A percentile compares a stretch with the other conserved stretches of the same genome.
Conservation (phyloP, 306 rosid species). For the Urtica urens region DNA sequence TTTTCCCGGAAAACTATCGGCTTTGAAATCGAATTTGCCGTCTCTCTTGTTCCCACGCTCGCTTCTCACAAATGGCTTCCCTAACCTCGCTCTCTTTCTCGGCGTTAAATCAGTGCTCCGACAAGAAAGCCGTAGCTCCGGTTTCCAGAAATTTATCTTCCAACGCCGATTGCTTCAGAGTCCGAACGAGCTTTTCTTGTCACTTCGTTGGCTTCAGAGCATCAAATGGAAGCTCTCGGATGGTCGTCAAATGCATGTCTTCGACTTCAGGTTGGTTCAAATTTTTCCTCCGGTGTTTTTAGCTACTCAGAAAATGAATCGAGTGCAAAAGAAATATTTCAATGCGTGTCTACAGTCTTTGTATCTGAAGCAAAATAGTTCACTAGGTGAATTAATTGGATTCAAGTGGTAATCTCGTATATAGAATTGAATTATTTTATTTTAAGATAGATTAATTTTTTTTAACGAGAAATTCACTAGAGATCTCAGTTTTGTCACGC, state of each 20-base stretch:
- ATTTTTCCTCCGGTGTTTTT: slow-evolving; percentile 8
- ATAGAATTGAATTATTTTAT: too few species aligned
- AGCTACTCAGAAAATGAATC: slow-evolving; percentile 4
- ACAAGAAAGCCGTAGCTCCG: slow-evolving; percentile 24
- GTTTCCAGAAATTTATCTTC: slow-evolving; percentile 38
- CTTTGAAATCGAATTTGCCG: background rate
- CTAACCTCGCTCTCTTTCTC: slow-evolving; percentile 60
- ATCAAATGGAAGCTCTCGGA: slow-evolving; percentile 27
- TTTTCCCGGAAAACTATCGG: slow-evolving; percentile 24
- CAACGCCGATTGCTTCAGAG: slow-evolving; percentile 27
- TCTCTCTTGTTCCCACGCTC: background rate
- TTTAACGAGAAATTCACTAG: too few species aligned
- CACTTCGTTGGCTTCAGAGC: slow-evolving; percentile 26
- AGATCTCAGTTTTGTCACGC: too few species aligned
- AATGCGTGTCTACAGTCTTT: background rate
- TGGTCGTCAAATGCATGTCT: slow-evolving; percentile 62
- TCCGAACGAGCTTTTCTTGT: slow-evolving; percentile 27
- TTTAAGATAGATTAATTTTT: too few species aligned
- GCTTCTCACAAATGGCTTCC: slow-evolving; percentile 43
- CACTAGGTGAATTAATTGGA: background rate
- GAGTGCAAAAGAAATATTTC: background rate
- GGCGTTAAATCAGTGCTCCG: slow-evolving; percentile 36
- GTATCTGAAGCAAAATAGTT: background rate
- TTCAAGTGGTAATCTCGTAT: too few species aligned
- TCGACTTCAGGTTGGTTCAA: slow-evolving; percentile 32